Base-by-base conservation (phyloP, 106 monocot genomes). In the Cymbidium sinense region DNA sequence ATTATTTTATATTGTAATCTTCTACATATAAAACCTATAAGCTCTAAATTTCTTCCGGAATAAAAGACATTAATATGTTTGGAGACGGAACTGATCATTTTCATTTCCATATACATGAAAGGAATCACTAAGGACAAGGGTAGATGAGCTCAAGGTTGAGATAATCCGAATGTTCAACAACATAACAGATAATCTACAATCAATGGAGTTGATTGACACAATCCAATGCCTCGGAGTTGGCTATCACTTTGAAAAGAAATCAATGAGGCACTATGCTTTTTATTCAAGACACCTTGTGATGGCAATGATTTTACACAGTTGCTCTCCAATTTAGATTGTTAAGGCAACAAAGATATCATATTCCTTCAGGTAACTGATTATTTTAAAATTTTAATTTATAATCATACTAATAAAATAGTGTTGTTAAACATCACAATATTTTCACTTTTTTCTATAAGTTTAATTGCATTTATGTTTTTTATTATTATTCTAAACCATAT, bases 211-310 rank as follows among this genome's bases (percentile, higher is more conserved):
- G 15, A 71, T 71, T 36, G 70, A 71, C 9, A 21, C n/a, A n/a
- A 37, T 71, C 19, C 70, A 71, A 37, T 36, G 36, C 2, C 36
- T 71, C 4, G 70, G 70, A 71, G 37, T 71, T 30, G 34, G 27
- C 18, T 71, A 71, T 71, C 70, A 37, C 5, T 71, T 71, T 37
- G 70, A 71, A 71, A 71, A 1, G 70, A 71, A 37, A 71, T 71
- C 4, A 37, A 18, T 21, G 37, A 71, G 19, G 36, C 21, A 7
- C 20, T 71, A 36, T 20, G 36, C 18, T 0, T 12, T 47, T 17
- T 35, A 37, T 71, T 71, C 28, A 71, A 3, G 7, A 21, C 9
- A 37, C 2, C 34, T 36, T 19, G 12, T 71, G 36, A 71, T 71
- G 34, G 37, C 3, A 12, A 71, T 37, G 70, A 71, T 37, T 71